phyloP scores from a whole-genome alignment of 2,329 filamentous ascomycete species.

The Aspergillus candidus region DNA sequence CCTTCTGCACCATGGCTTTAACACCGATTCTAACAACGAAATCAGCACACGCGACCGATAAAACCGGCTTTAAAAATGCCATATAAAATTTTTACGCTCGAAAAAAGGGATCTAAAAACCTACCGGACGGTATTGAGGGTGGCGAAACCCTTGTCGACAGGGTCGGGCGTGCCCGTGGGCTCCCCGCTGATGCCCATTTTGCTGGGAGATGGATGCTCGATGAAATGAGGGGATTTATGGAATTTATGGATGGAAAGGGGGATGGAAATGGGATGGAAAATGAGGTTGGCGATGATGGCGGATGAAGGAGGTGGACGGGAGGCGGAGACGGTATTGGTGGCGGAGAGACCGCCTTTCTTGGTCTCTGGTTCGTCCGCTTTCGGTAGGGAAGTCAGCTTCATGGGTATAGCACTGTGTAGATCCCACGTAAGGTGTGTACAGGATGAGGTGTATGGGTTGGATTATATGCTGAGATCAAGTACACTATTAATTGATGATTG shows the following conservation, averaged over 20 bases:
- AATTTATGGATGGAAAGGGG: constrained; percentile 6
- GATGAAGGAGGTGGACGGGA: constrained; percentile 12
- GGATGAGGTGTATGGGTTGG: no score
- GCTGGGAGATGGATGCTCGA: constrained; percentile 4
- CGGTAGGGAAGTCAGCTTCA: constrained; percentile 6
- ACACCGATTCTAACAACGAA: constrained; percentile 53
- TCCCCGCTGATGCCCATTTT: constrained; percentile 53
- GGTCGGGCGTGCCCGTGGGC: constrained; percentile 50
- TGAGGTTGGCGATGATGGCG: not conserved
- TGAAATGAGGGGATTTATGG: constrained; percentile 5
- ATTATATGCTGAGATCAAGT: not conserved
- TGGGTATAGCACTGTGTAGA: not conserved
- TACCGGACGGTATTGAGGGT: constrained; percentile 78
- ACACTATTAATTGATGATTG: constrained; percentile 3
- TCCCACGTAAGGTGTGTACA: no score
- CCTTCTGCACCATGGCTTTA: constrained; percentile 65
- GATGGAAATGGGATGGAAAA: constrained; percentile 10
- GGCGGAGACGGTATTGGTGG: constrained; percentile 7
- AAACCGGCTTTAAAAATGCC: constrained; percentile 16
- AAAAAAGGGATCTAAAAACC: constrained; percentile 26
- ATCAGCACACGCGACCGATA: constrained; percentile 32
- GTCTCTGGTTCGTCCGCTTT: constrained; percentile 13
- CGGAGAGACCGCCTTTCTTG: constrained; percentile 17
- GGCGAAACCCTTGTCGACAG: constrained; percentile 70
- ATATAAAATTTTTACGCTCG: not conserved